Evolutionary conservation across 2,329 filamentous ascomycete species (phyloP).

Genomic region (Colletotrichum truncatum): DNA sequence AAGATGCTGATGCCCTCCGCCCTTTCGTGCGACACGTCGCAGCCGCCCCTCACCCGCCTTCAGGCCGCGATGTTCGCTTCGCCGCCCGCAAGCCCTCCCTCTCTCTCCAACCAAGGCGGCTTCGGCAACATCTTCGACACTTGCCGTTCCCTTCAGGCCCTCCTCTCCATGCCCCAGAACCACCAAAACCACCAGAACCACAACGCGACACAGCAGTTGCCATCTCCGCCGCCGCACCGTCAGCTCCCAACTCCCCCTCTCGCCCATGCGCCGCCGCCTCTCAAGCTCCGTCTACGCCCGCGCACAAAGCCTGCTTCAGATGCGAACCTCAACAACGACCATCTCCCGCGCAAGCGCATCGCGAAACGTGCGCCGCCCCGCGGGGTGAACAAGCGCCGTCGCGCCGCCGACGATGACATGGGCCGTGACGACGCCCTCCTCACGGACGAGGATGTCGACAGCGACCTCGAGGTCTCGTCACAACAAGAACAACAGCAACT

Average conservation of each 20-base stretch:
- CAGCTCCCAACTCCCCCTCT: conserved; percentile 67
- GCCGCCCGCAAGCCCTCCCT: conserved; percentile 66
- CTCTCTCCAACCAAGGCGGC: conserved; percentile 53
- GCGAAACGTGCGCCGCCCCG: conserved; percentile 59
- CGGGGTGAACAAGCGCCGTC: conserved; percentile 63
- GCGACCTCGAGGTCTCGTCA: conserved; percentile 46
- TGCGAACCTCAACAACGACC: conserved; percentile 38
- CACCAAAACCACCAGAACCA: conserved; percentile 34
- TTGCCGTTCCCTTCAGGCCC: conserved; percentile 69
- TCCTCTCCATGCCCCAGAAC: conserved; percentile 54
- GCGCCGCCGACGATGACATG: conserved; percentile 56
- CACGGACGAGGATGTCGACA: conserved; percentile 40
- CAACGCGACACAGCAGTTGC: conserved; percentile 45
- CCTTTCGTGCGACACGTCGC: conserved; percentile 65
- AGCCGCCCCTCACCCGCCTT: conserved; percentile 53
- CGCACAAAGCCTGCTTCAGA: conserved; percentile 44
- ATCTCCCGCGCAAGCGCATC: conserved; percentile 55
- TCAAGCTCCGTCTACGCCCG: conserved; percentile 65
- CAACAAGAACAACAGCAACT: conserved; percentile 32
- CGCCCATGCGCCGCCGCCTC: conserved; percentile 56
- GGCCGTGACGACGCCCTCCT: conserved; percentile 46
- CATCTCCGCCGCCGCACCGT: conserved; percentile 45
- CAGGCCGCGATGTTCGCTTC: conserved; percentile 63
- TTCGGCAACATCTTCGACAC: conserved; percentile 66
- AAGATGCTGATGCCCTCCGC: conserved; percentile 69